Percentiles rank a stretch among this genome's conserved stretches.
These are phyloP conservation scores for Trichoderma sp. DNA, from an alignment of 2,329 filamentous ascomycete species.

Conservation along the genomic window DNA sequence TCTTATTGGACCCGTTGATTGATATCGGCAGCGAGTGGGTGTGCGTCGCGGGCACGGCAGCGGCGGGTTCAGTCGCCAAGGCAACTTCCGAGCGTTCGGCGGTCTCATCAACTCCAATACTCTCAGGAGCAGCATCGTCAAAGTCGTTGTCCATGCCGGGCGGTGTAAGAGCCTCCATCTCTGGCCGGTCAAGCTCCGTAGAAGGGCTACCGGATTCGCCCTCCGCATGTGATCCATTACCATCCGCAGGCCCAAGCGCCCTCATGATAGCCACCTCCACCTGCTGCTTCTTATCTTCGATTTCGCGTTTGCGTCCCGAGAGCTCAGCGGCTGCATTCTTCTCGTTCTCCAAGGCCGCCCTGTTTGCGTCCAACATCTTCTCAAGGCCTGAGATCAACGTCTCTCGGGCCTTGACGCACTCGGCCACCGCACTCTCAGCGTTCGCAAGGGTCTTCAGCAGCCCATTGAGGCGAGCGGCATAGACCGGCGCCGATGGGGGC, in stretches of 20 bases:
- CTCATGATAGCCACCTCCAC: conserved; percentile 92
- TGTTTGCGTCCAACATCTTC: conserved; percentile 76
- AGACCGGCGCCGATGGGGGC: conserved; percentile 81
- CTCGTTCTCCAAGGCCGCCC: conserved; percentile 69
- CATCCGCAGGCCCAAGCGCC: conserved; percentile 67
- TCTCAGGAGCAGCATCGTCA: conserved; percentile 3
- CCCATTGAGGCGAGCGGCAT: conserved; percentile 84
- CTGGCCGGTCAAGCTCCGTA: conserved; percentile 70
- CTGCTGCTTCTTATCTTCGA: conserved; percentile 81
- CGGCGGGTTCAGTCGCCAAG: conserved; percentile 35
- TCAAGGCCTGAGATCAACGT: conserved; percentile 79
- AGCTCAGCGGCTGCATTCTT: conserved; percentile 67
- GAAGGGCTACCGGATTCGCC: conserved; percentile 50
- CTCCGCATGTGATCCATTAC: conserved; percentile 51
- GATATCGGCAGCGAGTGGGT: conserved; percentile 52
- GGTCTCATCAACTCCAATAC: conserved; percentile 24
- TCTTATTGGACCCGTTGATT: conserved; percentile 59
- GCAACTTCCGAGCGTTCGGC: conserved; percentile 30
- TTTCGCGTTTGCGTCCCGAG: conserved; percentile 65
- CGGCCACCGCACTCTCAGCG: conserved; percentile 85
- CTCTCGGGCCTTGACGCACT: conserved; percentile 83
- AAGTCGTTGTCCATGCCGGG: conserved; percentile 58
- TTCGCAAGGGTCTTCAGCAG: conserved; percentile 86
- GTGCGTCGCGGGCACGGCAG: conserved; percentile 48
- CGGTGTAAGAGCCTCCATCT: conserved; percentile 86